Evolutionary conservation across 352 stramenopile genomes (phyloP).

Genomic region (Phytophthora meadii): DNA sequence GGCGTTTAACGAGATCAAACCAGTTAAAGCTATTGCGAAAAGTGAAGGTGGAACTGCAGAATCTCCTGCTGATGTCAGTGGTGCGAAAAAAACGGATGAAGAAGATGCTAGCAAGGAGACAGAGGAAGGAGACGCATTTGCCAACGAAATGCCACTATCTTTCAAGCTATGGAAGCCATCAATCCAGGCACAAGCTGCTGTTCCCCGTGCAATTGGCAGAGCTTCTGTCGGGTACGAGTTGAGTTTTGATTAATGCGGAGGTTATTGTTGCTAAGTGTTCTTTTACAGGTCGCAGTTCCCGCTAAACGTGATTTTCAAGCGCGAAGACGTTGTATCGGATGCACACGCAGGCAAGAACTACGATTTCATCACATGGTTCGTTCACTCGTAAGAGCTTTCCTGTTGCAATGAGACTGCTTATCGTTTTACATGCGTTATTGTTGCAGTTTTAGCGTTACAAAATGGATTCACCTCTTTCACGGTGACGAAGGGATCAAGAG

Average conservation of each 20-base stretch:
- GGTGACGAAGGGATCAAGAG: slow-evolving; percentile 84
- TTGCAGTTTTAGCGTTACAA: slow-evolving; percentile 87
- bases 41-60: neutral
- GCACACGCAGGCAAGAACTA: slow-evolving; percentile 70
- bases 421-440: neutral
- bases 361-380: slow-evolving; percentile 83
- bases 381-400: neutral
- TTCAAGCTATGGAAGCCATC: slow-evolving; percentile 77
- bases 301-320: slow-evolving; percentile 85
- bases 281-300: slow-evolving; percentile 64
- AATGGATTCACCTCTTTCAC: slow-evolving; percentile 92
- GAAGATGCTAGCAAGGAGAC: slow-evolving; percentile 7
- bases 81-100: neutral
- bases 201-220: slow-evolving; percentile 61
- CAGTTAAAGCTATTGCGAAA: slow-evolving; percentile 13
- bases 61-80: slow-evolving; percentile 11
- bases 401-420: neutral
- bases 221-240: slow-evolving; percentile 53
- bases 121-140: slow-evolving; percentile 36
- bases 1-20: slow-evolving; percentile 55
- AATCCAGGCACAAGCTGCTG: slow-evolving; percentile 30
- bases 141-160: slow-evolving; percentile 62
- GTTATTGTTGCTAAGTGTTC: slow-evolving; percentile 2
- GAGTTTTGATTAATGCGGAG: neutral
- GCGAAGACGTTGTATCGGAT: slow-evolving; percentile 71